Conservation (phyloP, 306 rosid species). For the Fagus crenata region DNA sequence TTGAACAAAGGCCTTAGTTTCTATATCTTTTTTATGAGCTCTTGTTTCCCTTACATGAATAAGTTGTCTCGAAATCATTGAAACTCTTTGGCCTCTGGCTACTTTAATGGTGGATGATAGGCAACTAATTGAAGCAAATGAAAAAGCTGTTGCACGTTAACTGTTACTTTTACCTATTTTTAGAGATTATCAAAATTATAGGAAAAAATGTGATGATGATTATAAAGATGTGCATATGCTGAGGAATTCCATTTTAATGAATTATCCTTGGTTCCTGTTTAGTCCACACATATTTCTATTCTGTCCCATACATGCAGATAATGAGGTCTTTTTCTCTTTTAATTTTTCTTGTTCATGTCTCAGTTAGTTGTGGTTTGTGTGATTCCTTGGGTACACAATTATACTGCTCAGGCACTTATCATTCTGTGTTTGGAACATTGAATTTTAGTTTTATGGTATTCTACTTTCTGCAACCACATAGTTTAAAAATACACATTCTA, state of each 20-base stretch:
- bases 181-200: too few species aligned
- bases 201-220: background rate
- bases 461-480: too few species aligned
- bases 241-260: background rate
- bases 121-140: background rate
- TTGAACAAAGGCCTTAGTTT: too few species aligned
- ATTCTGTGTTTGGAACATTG: too few species aligned
- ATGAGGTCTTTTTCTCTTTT: background rate
- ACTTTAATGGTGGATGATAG: conserved; percentile 8
- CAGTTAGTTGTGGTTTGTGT: conserved; percentile 74
- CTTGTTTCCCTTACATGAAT: background rate
- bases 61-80: conserved; percentile 8
- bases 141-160: background rate
- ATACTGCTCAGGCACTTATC: too few species aligned
- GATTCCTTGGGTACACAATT: conserved; percentile 89
- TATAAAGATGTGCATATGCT: background rate
- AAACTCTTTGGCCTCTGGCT: background rate
- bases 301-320: background rate
- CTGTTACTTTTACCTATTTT: background rate
- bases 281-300: background rate
- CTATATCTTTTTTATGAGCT: too few species aligned
- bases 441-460: too few species aligned
- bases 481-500: too few species aligned
- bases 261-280: background rate
- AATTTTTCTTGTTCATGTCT: conserved; percentile 15